Percentiles rank a stretch among this genome's conserved stretches.
Conservation (phyloP, 805 yeast species). For the Kazachstania martiniae region DNA sequence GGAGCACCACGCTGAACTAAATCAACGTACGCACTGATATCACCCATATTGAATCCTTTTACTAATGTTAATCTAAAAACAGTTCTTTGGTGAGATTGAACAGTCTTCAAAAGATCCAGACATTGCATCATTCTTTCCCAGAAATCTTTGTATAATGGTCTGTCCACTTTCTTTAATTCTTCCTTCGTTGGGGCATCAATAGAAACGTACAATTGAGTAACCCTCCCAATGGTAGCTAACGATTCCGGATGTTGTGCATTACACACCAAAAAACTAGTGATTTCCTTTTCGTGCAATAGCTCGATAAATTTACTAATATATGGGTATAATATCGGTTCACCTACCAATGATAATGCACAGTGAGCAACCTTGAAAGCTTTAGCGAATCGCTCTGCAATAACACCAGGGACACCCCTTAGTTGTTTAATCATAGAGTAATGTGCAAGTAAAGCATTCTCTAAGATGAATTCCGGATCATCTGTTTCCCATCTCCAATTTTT, state of each 20-base stretch:
- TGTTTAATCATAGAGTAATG: slow-evolving; percentile 89
- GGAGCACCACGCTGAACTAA: slow-evolving; percentile 75
- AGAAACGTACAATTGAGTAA: slow-evolving; percentile 84
- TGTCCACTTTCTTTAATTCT: slow-evolving; percentile 70
- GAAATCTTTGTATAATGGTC: slow-evolving; percentile 82
- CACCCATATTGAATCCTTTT: slow-evolving; percentile 84
- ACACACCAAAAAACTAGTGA: slow-evolving; percentile 83
- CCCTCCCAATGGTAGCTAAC: slow-evolving; percentile 54
- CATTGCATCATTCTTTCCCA: slow-evolving; percentile 84
- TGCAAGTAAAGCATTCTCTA: slow-evolving; percentile 78
- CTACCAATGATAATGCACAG: slow-evolving; percentile 87
- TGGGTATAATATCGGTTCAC: slow-evolving; percentile 92
- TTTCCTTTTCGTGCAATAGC: slow-evolving; percentile 68
- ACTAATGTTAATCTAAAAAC: slow-evolving; percentile 85
- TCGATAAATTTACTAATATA: slow-evolving; percentile 76
- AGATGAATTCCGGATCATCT: slow-evolving; percentile 74
- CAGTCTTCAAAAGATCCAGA: slow-evolving; percentile 63
- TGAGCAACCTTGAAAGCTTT: slow-evolving; percentile 85
- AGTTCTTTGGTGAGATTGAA: slow-evolving; percentile 74
- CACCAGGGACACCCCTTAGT: slow-evolving; percentile 93
- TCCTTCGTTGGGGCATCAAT: slow-evolving; percentile 87
- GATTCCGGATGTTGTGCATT: slow-evolving; percentile 94
- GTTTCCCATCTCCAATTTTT: slow-evolving; percentile 96
- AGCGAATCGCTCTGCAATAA: slow-evolving; percentile 76
- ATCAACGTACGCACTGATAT: slow-evolving; percentile 73